Evolutionary conservation across 306 rosid genomes (phyloP), one percentile per base, ranked within the genome.

Genomic region (Prosopis cineraria): DNA sequence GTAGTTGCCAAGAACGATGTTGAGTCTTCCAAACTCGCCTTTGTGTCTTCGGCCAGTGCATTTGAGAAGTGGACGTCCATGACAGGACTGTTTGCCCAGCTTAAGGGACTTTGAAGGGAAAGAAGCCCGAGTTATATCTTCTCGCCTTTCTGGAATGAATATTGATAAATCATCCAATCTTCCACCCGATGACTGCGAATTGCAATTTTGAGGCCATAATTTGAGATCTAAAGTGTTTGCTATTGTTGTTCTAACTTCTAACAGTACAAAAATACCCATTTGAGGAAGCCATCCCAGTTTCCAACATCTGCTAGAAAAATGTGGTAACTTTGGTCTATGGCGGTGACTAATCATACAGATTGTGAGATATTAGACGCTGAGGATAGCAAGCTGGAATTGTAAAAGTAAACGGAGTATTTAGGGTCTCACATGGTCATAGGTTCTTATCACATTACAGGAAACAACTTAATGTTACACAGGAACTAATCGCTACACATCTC

Each of bases 41-140:
- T 96, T 80, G 98, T 91, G 80, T 78, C 89, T 39, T 90, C 96
- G 1, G 98, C 91, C 30, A 81, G 68, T 70, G 98, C 99, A 76
- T 87, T 96, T 79, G 91, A 96, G 94, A 91, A 96, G 76, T 93
- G 98, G 98, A 90, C 96, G 64, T 80, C 93, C 53, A 76, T 93
- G 84, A 88, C 94, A 41, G 96, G 98, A 66, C 72, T 95, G n/a
- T 37, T 74, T 58, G 92, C 24, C 71, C 87, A 89, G 87, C 94
- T 96, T 29, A 96, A 91, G 81, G 99, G 98, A 56, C 97, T 96
- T 68, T 93, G 82, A 83, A 13, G 52, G 62, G 58, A 59, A 68
- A 70, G 48, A 72, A 40, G 39, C 79, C 67, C 27, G 52, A 25
- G 17, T 48, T 45, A 68, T 73, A 79, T 33, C 48, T 76, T 25